These are phyloP conservation scores for Rubroshorea leprosula DNA, from an alignment of 345 rosid genomes.

Conservation along the genomic window DNA sequence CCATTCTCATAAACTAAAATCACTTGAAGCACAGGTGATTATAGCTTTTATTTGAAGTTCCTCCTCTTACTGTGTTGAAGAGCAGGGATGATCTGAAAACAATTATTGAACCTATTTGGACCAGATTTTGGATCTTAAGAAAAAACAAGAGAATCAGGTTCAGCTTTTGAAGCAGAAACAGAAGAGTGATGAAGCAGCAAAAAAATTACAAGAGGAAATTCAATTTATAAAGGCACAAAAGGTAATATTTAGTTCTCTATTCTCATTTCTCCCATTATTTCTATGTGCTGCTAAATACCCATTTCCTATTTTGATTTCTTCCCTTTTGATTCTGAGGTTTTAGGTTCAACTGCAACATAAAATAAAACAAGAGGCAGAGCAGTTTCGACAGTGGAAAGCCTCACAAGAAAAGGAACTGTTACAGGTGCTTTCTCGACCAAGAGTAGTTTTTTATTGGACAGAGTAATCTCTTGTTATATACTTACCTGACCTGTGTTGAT, in stretches of 20 bases:
- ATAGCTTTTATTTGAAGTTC: slow-evolving; percentile 9
- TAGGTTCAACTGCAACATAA: slow-evolving; percentile 96
- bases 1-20: slow-evolving; percentile 77
- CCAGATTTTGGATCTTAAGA: slow-evolving; percentile 88
- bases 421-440: slow-evolving; percentile 74
- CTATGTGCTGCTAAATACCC: slow-evolving; percentile 8
- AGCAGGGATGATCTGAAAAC: slow-evolving; percentile 3
- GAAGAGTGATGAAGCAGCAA: slow-evolving; percentile 92
- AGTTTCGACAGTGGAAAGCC: slow-evolving; percentile 97
- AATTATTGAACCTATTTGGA: slow-evolving; percentile 6
- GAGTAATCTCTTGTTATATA: not conserved
- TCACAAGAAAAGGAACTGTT: slow-evolving; percentile 88
- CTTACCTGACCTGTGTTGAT: slow-evolving; percentile 2
- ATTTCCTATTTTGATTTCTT: too few relatives aligned
- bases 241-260: too few relatives aligned
- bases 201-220: slow-evolving; percentile 89
- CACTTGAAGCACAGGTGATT: slow-evolving; percentile 78
- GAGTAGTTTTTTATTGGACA: too few relatives aligned
- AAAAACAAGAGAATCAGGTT: slow-evolving; percentile 94
- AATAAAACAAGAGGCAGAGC: slow-evolving; percentile 98
- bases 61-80: not conserved
- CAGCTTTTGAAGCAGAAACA: slow-evolving; percentile 94
- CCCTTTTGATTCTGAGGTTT: not conserved
- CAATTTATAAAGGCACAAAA: slow-evolving; percentile 93
- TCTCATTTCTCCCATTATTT: too few relatives aligned